Evolutionary conservation across 441 rosid genomes (phyloP), one percentile per base, ranked within the genome.

Genomic region (Populus hybrid): DNA sequence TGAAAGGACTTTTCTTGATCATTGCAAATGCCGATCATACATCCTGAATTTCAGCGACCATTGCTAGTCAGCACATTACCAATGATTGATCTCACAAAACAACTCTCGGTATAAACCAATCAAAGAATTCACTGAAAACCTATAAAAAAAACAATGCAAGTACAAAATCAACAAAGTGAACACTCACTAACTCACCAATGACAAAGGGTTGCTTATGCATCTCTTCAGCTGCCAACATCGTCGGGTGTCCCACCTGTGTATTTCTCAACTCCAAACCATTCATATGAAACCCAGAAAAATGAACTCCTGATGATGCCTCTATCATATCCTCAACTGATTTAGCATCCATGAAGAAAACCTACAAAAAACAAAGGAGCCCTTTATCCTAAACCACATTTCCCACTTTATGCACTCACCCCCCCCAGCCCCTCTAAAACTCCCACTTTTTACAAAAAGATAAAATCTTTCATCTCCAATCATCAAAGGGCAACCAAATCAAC

Each of bases 281-380:
- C 95, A 95, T 88, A 77, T 88, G 98, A 83, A 94, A 90, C 40
- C 97, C 97, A 70, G 98, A 94, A 86, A 90, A 96, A 87, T 96
- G 99, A 72, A 85, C 95, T 38, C 90, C 87, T 0, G 94, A 88
- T 16, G 98, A 92, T 76, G 92, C 91, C 84, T 95, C 95, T 64
- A 90, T 90, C 86, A 90, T 82, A 86, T 93, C 98, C 73, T 88
- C 88, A 73, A 84, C 93, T 34, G 94, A 88, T 73, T 86, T 86
- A 67, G 90, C 86, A 74, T 59, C 97, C 97, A 92, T 92, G n/a
- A n/a, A 8, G 36, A 72, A 54, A 38, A 70, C 82, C 93, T 84
- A 74, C 46, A 73, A 80, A 78, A 70, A 20, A 32, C 34, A 78
- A 20, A 73, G 74, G 26, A n/a, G 10, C 24, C 65, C 65, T 8